phyloP scores from a whole-genome alignment of 1,284 basidiomycete genomes.

The Thelephora terrestris region DNA sequence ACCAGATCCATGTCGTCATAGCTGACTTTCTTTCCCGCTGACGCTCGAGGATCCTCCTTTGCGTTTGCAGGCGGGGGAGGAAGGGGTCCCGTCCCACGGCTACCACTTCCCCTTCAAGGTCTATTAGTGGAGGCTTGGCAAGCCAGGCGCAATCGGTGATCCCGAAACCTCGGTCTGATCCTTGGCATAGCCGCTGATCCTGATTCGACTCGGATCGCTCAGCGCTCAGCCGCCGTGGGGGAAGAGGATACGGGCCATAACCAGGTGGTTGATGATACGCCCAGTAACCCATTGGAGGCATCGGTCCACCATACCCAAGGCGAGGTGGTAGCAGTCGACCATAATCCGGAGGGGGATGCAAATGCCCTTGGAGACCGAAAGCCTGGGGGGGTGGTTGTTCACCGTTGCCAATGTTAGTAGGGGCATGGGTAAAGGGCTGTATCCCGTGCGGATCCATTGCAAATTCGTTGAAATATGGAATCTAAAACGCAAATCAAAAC shows the following conservation, averaged over 20 bases:
- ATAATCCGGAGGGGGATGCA: constrained; percentile 35
- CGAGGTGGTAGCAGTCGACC: constrained; percentile 29
- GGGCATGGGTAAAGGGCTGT: constrained; percentile 75
- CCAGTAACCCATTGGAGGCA: constrained; percentile 1
- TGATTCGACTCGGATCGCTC: too few species aligned
- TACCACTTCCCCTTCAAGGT: constrained; percentile 32
- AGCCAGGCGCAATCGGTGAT: constrained; percentile 53
- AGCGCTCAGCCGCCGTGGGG: constrained; percentile 46
- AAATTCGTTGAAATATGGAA: constrained; percentile 88
- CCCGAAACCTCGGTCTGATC: constrained; percentile 35
- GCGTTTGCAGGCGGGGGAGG: constrained; percentile 76
- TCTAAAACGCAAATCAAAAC: constrained; percentile 29
- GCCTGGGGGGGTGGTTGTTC: constrained; percentile 67
- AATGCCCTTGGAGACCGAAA: constrained; percentile 59
- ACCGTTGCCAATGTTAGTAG: constrained; percentile 43
- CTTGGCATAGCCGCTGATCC: constrained; percentile 61
- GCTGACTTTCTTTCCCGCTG: constrained; percentile 70
- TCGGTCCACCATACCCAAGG: constrained; percentile 27
- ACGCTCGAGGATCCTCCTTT: constrained; percentile 80
- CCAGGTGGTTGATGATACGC: constrained; percentile 7
- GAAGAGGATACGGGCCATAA: constrained; percentile 22
- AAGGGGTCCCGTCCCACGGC: constrained; percentile 35
- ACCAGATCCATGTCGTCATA: constrained; percentile 85
- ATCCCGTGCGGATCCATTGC: constrained; percentile 88
- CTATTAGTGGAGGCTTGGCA: constrained; percentile 31